These are phyloP conservation scores for Colletotrichum australisinense DNA, from an alignment of 2,329 filamentous ascomycete species.

Conservation along the genomic window DNA sequence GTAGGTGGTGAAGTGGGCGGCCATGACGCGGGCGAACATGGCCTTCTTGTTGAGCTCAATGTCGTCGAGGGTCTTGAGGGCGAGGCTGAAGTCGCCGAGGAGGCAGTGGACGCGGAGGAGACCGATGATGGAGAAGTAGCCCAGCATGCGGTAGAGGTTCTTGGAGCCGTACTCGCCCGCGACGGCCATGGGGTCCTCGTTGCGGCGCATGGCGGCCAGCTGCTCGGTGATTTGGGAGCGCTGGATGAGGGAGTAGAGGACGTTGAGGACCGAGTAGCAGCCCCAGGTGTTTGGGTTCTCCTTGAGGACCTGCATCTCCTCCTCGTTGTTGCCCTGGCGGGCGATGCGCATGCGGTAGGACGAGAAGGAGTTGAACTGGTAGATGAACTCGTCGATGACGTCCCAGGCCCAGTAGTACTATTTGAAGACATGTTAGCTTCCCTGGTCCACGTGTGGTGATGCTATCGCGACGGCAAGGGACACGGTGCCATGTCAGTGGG, in stretches of 20 bases:
- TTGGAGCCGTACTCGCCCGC: slow-evolving; percentile 96
- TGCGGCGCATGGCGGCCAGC: slow-evolving; percentile 91
- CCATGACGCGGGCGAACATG: slow-evolving; percentile 99
- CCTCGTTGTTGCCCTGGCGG: slow-evolving; percentile 83
- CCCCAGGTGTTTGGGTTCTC: slow-evolving; percentile 99
- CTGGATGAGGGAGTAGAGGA: slow-evolving; percentile 98
- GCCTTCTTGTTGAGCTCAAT: slow-evolving; percentile 99
- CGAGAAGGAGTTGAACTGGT: slow-evolving; percentile 99
- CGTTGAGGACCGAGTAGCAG: slow-evolving; percentile 99
- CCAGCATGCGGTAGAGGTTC: slow-evolving; percentile 96
- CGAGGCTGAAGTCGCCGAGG: slow-evolving; percentile 96
- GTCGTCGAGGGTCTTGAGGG: slow-evolving; percentile 98
- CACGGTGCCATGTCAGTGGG: neutral
- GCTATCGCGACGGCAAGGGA: neutral
- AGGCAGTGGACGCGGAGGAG: slow-evolving; percentile 95
- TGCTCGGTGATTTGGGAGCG: slow-evolving; percentile 98
- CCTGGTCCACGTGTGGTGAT: neutral
- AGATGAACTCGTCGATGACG: slow-evolving; percentile 99
- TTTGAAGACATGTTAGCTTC: slow-evolving; percentile 10
- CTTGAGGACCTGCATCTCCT: slow-evolving; percentile 89
- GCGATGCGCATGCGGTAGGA: slow-evolving; percentile 95
- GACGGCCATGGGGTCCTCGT: slow-evolving; percentile 87
- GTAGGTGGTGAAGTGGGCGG: slow-evolving; percentile 99
- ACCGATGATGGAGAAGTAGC: slow-evolving; percentile 99
- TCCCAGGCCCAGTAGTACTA: slow-evolving; percentile 99